Evolutionary conservation across 306 rosid species (phyloP).

Genomic region (Corylus avellana): DNA sequence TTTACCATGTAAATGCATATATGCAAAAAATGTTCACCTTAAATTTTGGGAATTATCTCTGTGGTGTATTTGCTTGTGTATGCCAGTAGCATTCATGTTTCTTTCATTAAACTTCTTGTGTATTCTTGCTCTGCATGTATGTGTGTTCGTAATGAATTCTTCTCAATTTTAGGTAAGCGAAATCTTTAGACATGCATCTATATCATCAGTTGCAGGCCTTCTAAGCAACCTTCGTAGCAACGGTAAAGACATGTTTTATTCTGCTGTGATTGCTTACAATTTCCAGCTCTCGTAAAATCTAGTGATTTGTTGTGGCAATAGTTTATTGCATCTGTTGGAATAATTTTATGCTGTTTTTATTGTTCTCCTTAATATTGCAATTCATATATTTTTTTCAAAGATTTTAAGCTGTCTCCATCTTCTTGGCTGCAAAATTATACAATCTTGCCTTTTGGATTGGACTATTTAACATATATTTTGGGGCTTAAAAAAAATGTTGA

Average conservation of each 20-base stretch:
- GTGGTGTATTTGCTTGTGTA: background rate
- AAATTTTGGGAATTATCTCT: background rate
- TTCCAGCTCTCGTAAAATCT: background rate
- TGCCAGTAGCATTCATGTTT: background rate
- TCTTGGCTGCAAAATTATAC: background rate
- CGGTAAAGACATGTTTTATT: slow-evolving; percentile 44
- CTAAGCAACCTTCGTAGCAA: slow-evolving; percentile 77
- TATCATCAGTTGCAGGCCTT: slow-evolving; percentile 69
- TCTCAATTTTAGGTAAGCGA: slow-evolving; percentile 61
- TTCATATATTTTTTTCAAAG: background rate
- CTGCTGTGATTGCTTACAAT: slow-evolving; percentile 6
- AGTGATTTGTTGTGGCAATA: background rate
- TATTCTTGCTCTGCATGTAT: slow-evolving; percentile 12
- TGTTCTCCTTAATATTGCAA: background rate
- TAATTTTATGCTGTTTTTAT: background rate
- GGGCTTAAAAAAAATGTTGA: background rate
- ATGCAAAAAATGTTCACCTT: background rate
- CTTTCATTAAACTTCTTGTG: background rate
- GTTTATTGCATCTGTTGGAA: background rate
- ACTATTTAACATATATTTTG: background rate
- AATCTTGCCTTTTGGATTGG: background rate
- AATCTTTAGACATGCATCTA: slow-evolving; percentile 69
- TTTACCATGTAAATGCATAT: background rate
- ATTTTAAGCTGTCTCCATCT: background rate
- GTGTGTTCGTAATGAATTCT: slow-evolving; percentile 22